Percentiles rank a stretch among this genome's conserved stretches.
Conservation (phyloP, 1,284 basidiomycete genomes). For the Porodaedalea pini region DNA sequence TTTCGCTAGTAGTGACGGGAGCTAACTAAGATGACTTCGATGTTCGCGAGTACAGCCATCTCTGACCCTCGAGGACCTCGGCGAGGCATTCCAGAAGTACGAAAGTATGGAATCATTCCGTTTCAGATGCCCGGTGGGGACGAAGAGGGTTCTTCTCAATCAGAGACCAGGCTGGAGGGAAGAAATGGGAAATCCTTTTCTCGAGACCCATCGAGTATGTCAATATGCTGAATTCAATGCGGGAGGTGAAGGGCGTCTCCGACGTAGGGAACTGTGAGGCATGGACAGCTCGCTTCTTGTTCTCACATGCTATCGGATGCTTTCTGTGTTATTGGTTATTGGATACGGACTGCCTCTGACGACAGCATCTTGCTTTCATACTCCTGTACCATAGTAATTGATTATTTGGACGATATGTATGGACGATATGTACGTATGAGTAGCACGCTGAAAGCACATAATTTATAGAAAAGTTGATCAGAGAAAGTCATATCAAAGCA, state of each 20-base stretch:
- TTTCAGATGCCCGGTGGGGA: constrained; percentile 14
- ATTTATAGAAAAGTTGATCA: not conserved
- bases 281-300: not conserved
- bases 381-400: not conserved
- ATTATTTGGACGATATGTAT: not conserved
- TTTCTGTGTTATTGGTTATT: no score
- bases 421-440: not conserved
- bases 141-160: constrained; percentile 13
- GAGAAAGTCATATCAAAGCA: not conserved
- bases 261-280: not conserved
- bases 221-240: not conserved
- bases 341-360: no score
- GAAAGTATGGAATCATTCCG: not conserved
- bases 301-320: not conserved
- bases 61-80: not conserved
- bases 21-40: no score
- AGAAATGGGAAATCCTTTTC: constrained; percentile 19
- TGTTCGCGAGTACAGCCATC: not conserved
- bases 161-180: constrained; percentile 21
- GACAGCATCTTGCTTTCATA: no score
- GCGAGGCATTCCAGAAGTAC: not conserved
- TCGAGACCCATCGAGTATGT: constrained; percentile 8
- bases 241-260: not conserved
- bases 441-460: not conserved
- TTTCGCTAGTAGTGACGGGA: no score